Percentiles rank a stretch among this genome's conserved stretches.
Evolutionary conservation across 2,329 filamentous ascomycete species (phyloP).

Genomic region (Apiospora saccharicola): DNA sequence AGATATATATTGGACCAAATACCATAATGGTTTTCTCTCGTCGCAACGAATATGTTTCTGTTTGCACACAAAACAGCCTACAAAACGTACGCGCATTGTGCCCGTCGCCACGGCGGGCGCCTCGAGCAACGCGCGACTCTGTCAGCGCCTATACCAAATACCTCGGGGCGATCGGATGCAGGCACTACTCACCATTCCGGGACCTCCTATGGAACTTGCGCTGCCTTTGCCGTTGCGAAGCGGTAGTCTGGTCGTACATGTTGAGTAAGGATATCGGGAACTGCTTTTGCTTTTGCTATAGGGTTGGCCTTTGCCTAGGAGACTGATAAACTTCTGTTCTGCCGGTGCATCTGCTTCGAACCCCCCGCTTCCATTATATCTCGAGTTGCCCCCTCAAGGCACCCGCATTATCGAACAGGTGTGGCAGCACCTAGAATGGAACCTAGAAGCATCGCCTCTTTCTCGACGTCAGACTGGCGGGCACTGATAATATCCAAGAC

Average conservation of each 20-base stretch:
- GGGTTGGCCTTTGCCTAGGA: not conserved
- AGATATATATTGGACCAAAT: slow-evolving; percentile 35
- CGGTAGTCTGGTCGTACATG: slow-evolving; percentile 31
- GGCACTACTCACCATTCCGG: slow-evolving; percentile 38
- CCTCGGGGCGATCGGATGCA: not conserved
- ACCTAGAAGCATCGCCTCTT: slow-evolving; percentile 6
- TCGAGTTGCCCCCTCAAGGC: slow-evolving; percentile 20
- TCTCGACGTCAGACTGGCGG: slow-evolving; percentile 16
- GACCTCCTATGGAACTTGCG: slow-evolving; percentile 44
- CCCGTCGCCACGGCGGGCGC: slow-evolving; percentile 10
- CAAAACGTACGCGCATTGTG: slow-evolving; percentile 24
- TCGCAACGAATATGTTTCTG: slow-evolving; percentile 55
- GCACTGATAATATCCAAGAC: not conserved
- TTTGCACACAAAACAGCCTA: slow-evolving; percentile 48
- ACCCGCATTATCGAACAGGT: slow-evolving; percentile 19
- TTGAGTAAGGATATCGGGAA: not conserved
- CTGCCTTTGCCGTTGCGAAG: slow-evolving; percentile 41
- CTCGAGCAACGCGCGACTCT: slow-evolving; percentile 2
- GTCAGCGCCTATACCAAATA: slow-evolving; percentile 21
- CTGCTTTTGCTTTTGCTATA: not conserved
- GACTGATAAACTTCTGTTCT: slow-evolving; percentile 14
- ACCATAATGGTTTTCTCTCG: slow-evolving; percentile 55
- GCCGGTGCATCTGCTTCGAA: not conserved
- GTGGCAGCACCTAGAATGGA: slow-evolving; percentile 17
- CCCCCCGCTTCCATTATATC: slow-evolving; percentile 19